Evolutionary conservation across 257 asterid genomes (phyloP), one percentile per base, ranked within the genome.

Genomic region (Solanum virginianum): DNA sequence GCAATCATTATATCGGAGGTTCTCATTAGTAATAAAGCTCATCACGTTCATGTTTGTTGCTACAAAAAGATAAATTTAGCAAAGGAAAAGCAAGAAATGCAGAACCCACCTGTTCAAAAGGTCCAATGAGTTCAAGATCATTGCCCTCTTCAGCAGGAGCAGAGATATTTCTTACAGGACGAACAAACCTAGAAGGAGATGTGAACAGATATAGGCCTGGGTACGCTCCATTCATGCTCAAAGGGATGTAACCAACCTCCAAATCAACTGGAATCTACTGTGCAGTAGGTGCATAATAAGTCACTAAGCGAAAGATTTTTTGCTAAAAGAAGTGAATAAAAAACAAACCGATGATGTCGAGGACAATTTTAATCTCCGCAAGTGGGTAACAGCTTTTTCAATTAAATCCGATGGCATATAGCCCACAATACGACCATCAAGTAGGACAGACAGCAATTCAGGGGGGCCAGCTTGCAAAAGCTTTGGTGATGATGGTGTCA

Each of bases 181-280:
- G 93, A 91, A 95, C 87, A 91, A 97, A 97, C 92, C 99, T 94
- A 80, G 98, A 93, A 62, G 99, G 97, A 79, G 93, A 92, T 57
- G 98, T 93, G 88, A 91, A 96, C 84, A 96, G 88, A 88, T 86
- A 94, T 59, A 96, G 86, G 60, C 98, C 99, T 85, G 99, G 99
- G 87, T 92, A 96, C 75, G 98, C 94, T 79, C 98, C 99, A 57
- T 95, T 92, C 92, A 92, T 91, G 93, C 98, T 96, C 88, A 94
- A 88, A 84, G 99, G 99, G 89, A 96, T 85, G 90, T 92, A 92
- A 70, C 99, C 99, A 91, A 96, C 97, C 93, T 96, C 99, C 85
- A 96, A 97, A 90, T 96, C 99, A 83, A 93, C 90, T 65, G 98
- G 99, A 87, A 96, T 93, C 99, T 96, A 93, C 22, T 68, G 74